Evolutionary conservation across 345 rosid genomes (phyloP).

Genomic region (Euphorbia tirucalli): DNA sequence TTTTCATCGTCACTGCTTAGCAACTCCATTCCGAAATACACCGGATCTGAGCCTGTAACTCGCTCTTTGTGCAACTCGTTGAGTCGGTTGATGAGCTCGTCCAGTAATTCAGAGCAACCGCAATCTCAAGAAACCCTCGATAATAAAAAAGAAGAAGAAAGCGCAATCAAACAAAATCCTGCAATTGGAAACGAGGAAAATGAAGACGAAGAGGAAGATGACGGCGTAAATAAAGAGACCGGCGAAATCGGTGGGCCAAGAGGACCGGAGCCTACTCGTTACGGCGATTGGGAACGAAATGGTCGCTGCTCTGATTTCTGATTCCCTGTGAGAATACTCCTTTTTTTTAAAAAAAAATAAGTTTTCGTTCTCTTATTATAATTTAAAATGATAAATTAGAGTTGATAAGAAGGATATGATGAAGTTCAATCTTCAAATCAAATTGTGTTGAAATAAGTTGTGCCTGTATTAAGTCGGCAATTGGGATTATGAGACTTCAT

Average conservation of each 20-base stretch:
- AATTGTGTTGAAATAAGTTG: too few species aligned
- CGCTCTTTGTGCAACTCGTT: constrained; percentile 1
- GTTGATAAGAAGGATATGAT: too few species aligned
- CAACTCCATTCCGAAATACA: constrained; percentile 14
- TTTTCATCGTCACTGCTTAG: constrained; percentile 27
- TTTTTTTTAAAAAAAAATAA: neutral
- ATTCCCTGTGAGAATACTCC: constrained; percentile 9
- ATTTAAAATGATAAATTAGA: neutral
- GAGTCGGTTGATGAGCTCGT: constrained; percentile 15
- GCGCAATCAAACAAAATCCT: constrained; percentile 21
- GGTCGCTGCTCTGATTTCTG: constrained; percentile 93
- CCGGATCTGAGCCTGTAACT: constrained; percentile 14
- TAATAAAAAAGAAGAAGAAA: neutral
- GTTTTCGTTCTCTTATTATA: neutral
- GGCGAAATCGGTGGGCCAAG: constrained; percentile 86
- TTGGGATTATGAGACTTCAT: too few species aligned
- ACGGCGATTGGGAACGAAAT: constrained; percentile 89
- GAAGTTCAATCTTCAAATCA: too few species aligned
- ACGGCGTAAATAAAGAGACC: constrained; percentile 53
- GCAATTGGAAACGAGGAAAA: neutral
- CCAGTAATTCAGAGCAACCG: constrained; percentile 4
- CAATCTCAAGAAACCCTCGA: neutral
- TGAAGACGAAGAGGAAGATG: constrained; percentile 34
- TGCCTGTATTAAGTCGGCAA: too few species aligned
- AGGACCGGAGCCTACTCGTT: constrained; percentile 93